phyloP scores from a whole-genome alignment of 2,329 filamentous ascomycete genomes.

The Cadophora gregata region DNA sequence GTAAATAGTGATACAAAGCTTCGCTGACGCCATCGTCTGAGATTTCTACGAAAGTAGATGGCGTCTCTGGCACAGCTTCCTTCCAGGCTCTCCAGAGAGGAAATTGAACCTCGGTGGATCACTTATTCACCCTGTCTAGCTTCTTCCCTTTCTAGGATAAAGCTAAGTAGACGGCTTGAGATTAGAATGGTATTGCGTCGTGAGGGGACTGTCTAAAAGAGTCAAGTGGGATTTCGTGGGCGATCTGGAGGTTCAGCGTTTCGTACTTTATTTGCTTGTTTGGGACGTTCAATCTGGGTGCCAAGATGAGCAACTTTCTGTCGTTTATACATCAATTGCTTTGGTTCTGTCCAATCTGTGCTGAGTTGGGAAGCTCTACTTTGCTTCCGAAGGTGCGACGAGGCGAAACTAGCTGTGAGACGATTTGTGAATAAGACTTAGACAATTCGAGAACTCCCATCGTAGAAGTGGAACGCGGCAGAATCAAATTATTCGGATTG shows the following conservation, averaged over 20 bases:
- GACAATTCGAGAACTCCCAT: too few species aligned
- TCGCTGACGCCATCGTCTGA: constrained; percentile 51
- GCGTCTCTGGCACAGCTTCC: constrained; percentile 20
- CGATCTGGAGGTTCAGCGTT: not conserved
- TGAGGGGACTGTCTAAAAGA: not conserved
- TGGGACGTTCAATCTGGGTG: not conserved
- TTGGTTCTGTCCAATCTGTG: not conserved
- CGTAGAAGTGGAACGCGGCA: too few species aligned
- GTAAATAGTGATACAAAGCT: constrained; percentile 50
- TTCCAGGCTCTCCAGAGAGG: not conserved
- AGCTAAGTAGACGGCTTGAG: not conserved
- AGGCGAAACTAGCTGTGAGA: too few species aligned
- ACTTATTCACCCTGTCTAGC: not conserved
- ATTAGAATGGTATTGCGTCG: not conserved
- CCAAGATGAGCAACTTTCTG: not conserved
- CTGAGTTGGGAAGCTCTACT: too few species aligned
- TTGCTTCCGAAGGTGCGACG: not conserved
- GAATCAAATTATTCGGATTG: too few species aligned
- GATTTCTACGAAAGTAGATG: constrained; percentile 38
- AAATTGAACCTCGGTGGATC: not conserved
- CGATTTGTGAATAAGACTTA: too few species aligned
- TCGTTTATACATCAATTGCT: not conserved
- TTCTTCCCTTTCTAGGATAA: not conserved
- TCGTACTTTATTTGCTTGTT: not conserved
- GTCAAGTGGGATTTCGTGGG: not conserved